phyloP scores from a whole-genome alignment of 1,284 basidiomycete species.

The Ganoderma leucocontextum region DNA sequence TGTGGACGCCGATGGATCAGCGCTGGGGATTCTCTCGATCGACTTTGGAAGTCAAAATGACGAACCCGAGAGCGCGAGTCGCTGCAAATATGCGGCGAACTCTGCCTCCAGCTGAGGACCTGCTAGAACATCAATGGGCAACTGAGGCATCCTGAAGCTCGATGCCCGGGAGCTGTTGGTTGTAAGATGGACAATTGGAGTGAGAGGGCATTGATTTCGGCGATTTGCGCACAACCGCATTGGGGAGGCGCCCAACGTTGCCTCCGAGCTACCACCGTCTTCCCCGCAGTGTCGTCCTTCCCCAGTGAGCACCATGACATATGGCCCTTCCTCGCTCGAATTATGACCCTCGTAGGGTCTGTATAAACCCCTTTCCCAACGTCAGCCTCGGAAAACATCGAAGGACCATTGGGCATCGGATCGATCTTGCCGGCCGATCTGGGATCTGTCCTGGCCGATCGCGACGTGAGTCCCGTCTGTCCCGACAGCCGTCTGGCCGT shows the following conservation, averaged over 20 bases:
- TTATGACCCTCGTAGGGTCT: constrained; percentile 91
- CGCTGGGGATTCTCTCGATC: not conserved
- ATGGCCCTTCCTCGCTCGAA: constrained; percentile 79
- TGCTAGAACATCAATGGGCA: not conserved
- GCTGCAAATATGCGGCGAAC: not conserved
- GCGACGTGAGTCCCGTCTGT: too few species aligned
- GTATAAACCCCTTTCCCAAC: constrained; percentile 76
- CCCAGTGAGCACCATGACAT: not conserved
- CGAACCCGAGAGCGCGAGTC: not conserved
- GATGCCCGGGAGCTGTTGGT: too few species aligned
- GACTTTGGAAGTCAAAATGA: not conserved
- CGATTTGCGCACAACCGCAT: too few species aligned
- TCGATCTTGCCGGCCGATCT: too few species aligned
- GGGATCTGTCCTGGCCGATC: too few species aligned
- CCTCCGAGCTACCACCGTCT: not conserved
- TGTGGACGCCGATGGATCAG: not conserved
- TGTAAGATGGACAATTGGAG: too few species aligned
- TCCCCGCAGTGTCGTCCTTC: not conserved
- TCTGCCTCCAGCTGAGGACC: not conserved
- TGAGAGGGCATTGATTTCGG: too few species aligned
- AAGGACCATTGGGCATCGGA: constrained; percentile 88
- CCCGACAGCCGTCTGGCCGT: too few species aligned
- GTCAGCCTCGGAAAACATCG: constrained; percentile 72
- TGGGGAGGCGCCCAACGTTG: constrained; percentile 7
- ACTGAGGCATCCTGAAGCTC: too few species aligned